Evolutionary conservation across 176 grass and related monocot genomes (phyloP).

Genomic region (Phragmites australis): DNA sequence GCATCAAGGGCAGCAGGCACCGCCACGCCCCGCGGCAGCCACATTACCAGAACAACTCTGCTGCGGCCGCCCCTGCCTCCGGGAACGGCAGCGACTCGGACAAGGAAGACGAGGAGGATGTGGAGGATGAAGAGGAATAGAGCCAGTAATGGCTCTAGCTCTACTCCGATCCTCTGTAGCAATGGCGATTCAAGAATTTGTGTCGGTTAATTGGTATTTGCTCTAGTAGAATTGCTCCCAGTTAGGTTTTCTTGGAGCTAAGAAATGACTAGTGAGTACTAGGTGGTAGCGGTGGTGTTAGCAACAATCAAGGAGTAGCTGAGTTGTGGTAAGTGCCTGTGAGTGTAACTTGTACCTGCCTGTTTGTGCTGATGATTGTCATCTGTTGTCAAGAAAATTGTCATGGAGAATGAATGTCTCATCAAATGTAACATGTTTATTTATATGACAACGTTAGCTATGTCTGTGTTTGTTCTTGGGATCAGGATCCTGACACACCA

Average conservation of each 20-base stretch:
- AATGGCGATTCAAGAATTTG: neutral
- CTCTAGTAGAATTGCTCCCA: conserved; percentile 24
- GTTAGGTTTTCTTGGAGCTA: neutral
- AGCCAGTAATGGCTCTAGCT: conserved; percentile 32
- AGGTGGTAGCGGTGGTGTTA: conserved; percentile 15
- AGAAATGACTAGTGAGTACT: conserved; percentile 16
- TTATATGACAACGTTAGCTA: neutral
- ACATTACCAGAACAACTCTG: conserved; percentile 32
- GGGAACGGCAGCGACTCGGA: conserved; percentile 32
- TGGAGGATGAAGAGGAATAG: conserved; percentile 48
- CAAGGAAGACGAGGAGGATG: conserved; percentile 44
- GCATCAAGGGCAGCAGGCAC: conserved; percentile 20
- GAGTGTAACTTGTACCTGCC: conserved; percentile 37
- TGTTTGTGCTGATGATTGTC: conserved; percentile 16
- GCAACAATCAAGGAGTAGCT: neutral
- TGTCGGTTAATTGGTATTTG: conserved; percentile 1
- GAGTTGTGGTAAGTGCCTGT: conserved; percentile 15
- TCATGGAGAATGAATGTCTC: neutral
- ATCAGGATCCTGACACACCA: too few relatives aligned
- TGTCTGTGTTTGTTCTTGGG: neutral
- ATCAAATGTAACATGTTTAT: neutral
- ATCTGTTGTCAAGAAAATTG: conserved; percentile 4
- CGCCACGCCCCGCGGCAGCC: conserved; percentile 1
- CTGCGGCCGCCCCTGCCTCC: neutral
- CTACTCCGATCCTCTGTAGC: neutral